Evolutionary conservation across 1,284 basidiomycete species (phyloP).

Genomic region (Bjerkandera adusta): DNA sequence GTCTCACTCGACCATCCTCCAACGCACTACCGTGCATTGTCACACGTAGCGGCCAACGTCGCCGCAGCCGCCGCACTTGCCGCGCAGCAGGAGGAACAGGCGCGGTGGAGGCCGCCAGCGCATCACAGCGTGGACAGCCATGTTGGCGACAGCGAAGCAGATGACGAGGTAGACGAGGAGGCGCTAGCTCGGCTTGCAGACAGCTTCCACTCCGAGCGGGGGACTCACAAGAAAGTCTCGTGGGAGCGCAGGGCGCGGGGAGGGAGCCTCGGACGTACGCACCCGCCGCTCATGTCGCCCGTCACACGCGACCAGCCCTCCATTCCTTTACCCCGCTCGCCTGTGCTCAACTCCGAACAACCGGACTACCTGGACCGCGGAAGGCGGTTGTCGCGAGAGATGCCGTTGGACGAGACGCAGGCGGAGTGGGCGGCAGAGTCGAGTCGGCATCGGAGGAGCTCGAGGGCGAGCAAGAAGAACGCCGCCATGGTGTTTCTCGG

Average conservation of each 20-base stretch:
- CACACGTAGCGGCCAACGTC: conserved; percentile 63
- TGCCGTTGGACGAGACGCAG: conserved; percentile 13
- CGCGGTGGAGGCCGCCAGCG: conserved; percentile 23
- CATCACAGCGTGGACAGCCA: conserved; percentile 18
- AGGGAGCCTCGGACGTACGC: conserved; percentile 39
- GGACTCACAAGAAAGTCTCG: conserved; percentile 53
- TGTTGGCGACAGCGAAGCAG: conserved; percentile 28
- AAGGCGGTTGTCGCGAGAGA: conserved; percentile 39
- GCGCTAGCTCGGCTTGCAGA: conserved; percentile 55
- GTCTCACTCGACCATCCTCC: conserved; percentile 47
- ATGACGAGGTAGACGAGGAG: conserved; percentile 49
- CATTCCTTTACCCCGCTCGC: conserved; percentile 30
- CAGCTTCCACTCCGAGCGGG: conserved; percentile 71
- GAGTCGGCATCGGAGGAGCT: conserved; percentile 34
- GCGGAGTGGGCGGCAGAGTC: conserved; percentile 24
- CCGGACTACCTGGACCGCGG: conserved; percentile 38
- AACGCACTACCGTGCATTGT: conserved; percentile 65
- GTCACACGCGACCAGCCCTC: conserved; percentile 28
- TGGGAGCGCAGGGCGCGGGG: conserved; percentile 58
- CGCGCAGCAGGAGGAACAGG: conserved; percentile 50
- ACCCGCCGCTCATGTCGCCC: conserved; percentile 21
- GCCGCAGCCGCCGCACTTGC: conserved; percentile 65
- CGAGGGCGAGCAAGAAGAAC: conserved; percentile 59
- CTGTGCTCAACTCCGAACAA: conserved; percentile 20
- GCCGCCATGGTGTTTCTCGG: conserved; percentile 74